A percentile compares a stretch with the other conserved stretches of the same genome.
phyloP scores from a whole-genome alignment of 202 grass and related monocot genomes.

The Carex arenaria region DNA sequence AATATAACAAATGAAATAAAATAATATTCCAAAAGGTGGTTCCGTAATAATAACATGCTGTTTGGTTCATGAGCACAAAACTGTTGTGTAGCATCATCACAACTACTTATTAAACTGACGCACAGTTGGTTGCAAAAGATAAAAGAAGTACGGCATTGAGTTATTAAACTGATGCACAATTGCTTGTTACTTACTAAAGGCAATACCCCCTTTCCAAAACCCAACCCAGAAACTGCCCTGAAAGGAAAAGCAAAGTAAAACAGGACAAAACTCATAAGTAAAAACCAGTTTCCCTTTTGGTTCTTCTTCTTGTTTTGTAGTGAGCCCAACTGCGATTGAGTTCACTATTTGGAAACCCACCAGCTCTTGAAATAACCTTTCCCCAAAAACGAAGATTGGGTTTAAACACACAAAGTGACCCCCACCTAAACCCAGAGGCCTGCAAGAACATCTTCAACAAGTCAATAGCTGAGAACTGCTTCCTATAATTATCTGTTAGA shows the following conservation, averaged over 20 bases:
- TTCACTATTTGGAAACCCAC: neutral
- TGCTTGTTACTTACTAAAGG: no score
- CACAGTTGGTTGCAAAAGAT: neutral
- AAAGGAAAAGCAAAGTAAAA: conserved; percentile 19
- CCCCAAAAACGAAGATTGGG: neutral
- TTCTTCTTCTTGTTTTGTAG: neutral
- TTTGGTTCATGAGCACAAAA: neutral
- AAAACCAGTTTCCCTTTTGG: neutral
- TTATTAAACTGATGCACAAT: no score
- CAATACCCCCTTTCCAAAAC: neutral
- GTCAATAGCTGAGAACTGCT: conserved; percentile 87
- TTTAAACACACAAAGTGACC: conserved; percentile 8
- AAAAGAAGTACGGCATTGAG: neutral
- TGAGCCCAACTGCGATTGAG: neutral
- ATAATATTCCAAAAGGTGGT: neutral
- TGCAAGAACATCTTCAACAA: conserved; percentile 97
- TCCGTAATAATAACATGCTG: neutral
- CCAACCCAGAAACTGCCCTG: neutral
- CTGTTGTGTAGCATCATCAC: neutral
- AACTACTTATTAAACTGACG: neutral
- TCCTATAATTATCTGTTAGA: conserved; percentile 85
- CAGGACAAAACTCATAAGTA: neutral
- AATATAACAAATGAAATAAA: neutral
- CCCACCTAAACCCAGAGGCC: conserved; percentile 63
- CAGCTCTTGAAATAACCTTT: neutral